A percentile compares a stretch with the other conserved stretches of the same genome.
Evolutionary conservation across 176 grass and related monocot species (phyloP).

Genomic region (Guadua angustifolia): DNA sequence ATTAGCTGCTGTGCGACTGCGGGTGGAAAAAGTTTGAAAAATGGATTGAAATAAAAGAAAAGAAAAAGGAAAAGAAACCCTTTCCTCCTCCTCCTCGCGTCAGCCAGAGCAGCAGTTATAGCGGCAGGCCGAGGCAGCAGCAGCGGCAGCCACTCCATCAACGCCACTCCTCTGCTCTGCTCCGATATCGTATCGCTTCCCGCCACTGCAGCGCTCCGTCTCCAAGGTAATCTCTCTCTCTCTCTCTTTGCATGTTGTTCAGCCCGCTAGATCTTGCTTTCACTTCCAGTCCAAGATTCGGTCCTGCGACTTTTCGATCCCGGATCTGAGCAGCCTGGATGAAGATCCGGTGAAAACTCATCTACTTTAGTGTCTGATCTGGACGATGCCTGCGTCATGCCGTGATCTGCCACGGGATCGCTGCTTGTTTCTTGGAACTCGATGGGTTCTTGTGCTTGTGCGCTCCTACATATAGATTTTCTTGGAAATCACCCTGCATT

Average conservation of each 20-base stretch:
- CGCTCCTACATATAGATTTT: background rate
- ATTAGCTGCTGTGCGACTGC: too few relatives aligned
- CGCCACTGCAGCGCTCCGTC: background rate
- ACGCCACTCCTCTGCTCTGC: background rate
- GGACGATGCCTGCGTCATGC: background rate
- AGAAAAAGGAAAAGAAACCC: background rate
- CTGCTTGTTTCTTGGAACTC: background rate
- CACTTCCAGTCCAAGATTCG: background rate
- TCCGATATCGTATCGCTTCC: background rate
- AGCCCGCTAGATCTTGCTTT: conserved; percentile 19
- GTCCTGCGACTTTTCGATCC: background rate
- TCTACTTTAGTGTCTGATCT: background rate
- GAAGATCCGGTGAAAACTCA: conserved; percentile 23
- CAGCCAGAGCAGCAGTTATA: background rate
- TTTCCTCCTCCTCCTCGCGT: background rate
- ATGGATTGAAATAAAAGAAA: background rate
- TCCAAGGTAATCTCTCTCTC: background rate
- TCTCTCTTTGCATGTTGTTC: background rate
- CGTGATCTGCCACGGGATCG: background rate
- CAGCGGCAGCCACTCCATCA: background rate
- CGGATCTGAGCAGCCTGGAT: conserved; percentile 9
- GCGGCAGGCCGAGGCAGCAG: background rate
- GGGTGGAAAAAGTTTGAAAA: background rate
- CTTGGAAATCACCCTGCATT: background rate
- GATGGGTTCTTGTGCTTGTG: background rate